These are phyloP conservation scores for Pseudopyricularia cyperi DNA, from an alignment of 2,329 filamentous ascomycete species.

Conservation along the genomic window DNA sequence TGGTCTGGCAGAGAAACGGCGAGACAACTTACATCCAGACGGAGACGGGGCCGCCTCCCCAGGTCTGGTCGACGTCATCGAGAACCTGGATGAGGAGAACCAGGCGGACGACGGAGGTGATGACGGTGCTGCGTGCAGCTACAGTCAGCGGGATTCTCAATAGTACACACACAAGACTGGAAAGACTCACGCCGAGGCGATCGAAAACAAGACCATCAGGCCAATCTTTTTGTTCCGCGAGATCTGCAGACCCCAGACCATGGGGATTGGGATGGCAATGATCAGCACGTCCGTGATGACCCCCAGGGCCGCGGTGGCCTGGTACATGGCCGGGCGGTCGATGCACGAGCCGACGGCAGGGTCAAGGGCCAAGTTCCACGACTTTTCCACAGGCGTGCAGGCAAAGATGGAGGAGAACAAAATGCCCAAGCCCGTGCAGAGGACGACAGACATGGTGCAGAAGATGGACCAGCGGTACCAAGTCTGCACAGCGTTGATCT, in stretches of 20 bases:
- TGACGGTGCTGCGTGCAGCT: neutral
- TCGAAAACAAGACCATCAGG: constrained; percentile 3
- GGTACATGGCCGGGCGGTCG: constrained; percentile 6
- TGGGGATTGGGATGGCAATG: constrained; percentile 6
- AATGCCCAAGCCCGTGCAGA: constrained; percentile 3
- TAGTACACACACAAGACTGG: neutral
- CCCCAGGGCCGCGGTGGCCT: constrained; percentile 7
- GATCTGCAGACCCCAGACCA: constrained; percentile 3
- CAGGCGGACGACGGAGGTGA: constrained; percentile 1
- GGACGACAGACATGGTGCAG: constrained; percentile 5
- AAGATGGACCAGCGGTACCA: constrained; percentile 4
- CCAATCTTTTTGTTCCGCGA: constrained; percentile 5
- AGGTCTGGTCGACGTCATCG: neutral
- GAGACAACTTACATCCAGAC: neutral
- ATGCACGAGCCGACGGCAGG: constrained; percentile 5
- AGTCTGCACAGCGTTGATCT: constrained; percentile 2
- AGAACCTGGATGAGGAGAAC: neutral
- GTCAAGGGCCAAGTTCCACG: constrained; percentile 6
- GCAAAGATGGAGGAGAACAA: constrained; percentile 7
- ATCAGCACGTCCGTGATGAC: constrained; percentile 7
- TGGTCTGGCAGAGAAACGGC: neutral
- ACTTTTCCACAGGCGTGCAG: constrained; percentile 6
- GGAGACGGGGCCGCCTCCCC: neutral
- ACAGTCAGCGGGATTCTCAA: too few species aligned
- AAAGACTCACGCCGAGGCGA: constrained; percentile 5